Base-by-base conservation (phyloP, 176 grass and related monocot species). In the Carex littledalei region DNA sequence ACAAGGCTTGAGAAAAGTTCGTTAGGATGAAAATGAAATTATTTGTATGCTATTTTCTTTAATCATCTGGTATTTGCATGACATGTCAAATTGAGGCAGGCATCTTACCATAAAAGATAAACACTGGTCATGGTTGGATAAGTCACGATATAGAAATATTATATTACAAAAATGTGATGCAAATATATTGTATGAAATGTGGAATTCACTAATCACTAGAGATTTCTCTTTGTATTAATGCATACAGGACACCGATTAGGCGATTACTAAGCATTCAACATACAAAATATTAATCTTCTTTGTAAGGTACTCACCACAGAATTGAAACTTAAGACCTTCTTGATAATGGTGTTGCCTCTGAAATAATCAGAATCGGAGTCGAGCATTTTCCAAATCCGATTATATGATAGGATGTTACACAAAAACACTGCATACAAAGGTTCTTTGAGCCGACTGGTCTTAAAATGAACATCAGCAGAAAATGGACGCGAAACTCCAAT, bases 351-450 rank as follows among this genome's bases (percentile, higher is more conserved):
- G 7, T n/a, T 64, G 66, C 87, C 88, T 47, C 73, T 83, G 0
- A 14, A 34, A 0, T 0, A 1, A 0, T 79, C 37, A 0, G 1
- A 7, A 0, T 79, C 34, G 5, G 73, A 9, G 8, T 89, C 78
- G 31, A 97, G 5, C 8, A 90, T 82, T 39, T 63, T 87, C 84
- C 82, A 84, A 47, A 97, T 92, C 14, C 92, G 92, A 55, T 81
- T 87, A 32, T 91, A 93, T 3, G 95, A 94, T 0, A 78, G 88
- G 76, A 89, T 90, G 11, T 93, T 97, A 39, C 93, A 66, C 5
- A 93, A 63, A 3, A 82, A 94, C 82, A 94, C 86, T 0, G 82
- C 95, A 21, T 90, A 68, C 3, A 91, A 55, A 0, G 68, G 60
- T 13, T 16, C 56, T 64, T 58, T 54, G 8, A n/a, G 32, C 29